Percentiles rank a stretch among this genome's conserved stretches.
Conservation (phyloP, 129 eudicot species). For the Flaveria robusta region DNA sequence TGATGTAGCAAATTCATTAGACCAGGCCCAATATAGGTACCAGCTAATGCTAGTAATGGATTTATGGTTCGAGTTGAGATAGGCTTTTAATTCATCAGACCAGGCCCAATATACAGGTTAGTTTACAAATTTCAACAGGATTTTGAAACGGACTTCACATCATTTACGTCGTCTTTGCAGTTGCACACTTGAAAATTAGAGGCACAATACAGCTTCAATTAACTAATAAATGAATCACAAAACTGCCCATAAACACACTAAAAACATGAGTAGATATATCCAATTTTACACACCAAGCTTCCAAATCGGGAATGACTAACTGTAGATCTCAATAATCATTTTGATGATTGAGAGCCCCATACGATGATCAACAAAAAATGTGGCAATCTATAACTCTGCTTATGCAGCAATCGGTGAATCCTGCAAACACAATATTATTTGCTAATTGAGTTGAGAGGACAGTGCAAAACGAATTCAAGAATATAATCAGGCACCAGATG, state of each 20-base stretch:
- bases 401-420: constrained; percentile 73
- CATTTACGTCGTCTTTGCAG: constrained; percentile 13
- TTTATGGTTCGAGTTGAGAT: neutral
- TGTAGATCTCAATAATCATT: constrained; percentile 32
- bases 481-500: neutral
- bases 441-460: neutral
- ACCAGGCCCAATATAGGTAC: too few species aligned
- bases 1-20: too few species aligned
- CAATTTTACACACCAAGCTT: constrained; percentile 33
- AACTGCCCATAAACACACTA: constrained; percentile 34
- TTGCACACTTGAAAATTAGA: constrained; percentile 25
- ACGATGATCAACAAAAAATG: constrained; percentile 13
- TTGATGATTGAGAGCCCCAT: constrained; percentile 15
- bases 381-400: constrained; percentile 32
- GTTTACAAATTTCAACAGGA: neutral
- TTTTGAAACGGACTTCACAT: constrained; percentile 9
- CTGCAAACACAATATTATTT: constrained; percentile 41
- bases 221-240: constrained; percentile 46
- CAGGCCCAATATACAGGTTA: neutral
- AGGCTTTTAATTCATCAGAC: too few species aligned
- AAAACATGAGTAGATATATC: constrained; percentile 28
- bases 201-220: constrained; percentile 27
- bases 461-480: neutral
- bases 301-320: constrained; percentile 27
- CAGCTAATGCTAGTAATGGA: too few species aligned